Evolutionary conservation across 805 yeast species (phyloP), one percentile per base, ranked within the genome.

Genomic region (Phaffomyces opuntiae): DNA sequence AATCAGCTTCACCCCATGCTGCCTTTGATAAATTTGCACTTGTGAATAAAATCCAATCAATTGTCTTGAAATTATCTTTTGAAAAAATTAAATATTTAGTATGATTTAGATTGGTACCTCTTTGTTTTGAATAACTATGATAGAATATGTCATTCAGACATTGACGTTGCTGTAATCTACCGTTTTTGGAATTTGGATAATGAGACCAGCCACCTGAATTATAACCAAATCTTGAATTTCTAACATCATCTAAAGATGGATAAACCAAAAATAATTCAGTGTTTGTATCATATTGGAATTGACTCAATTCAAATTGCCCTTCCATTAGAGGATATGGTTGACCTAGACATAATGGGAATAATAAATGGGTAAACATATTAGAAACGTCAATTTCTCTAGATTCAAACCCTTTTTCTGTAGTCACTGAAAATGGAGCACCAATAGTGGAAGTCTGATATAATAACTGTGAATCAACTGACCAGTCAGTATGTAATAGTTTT

Each of bases 11-110:
- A 0, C 96, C 96, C 96, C 96, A 87, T 1, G 95, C 96, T 49
- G 78, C 83, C 45, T 77, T 77, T 31, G 90, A 81, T 36, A 86
- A 56, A 56, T 87, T 87, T 31, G 87, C 84, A 40, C 89, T 81
- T 0, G 93, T 84, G 57, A 84, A 68, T 7, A 84, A 60, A 17
- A 81, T 73, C 95, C 95, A 87, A 42, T 76, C 73, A 6, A 84
- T 58, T 3, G 76, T 64, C 33, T 63, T 53, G 61, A 73, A 77
- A 42, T 70, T 55, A 52, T 78, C 79, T 5, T 72, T 73, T 12
- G 81, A 73, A 50, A 77, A 72, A 47, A 77, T 56, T 53, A 83
- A 79, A 31, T 85, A 75, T 61, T 87, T 87, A 13, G 82, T 80
- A 62, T 87, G 96, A 1, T 82, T 78, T 3, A 82, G 74, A 11